Evolutionary conservation across 2,329 filamentous ascomycete species (phyloP), one percentile per base, ranked within the genome.

Genomic region (Penicillium frequentans): DNA sequence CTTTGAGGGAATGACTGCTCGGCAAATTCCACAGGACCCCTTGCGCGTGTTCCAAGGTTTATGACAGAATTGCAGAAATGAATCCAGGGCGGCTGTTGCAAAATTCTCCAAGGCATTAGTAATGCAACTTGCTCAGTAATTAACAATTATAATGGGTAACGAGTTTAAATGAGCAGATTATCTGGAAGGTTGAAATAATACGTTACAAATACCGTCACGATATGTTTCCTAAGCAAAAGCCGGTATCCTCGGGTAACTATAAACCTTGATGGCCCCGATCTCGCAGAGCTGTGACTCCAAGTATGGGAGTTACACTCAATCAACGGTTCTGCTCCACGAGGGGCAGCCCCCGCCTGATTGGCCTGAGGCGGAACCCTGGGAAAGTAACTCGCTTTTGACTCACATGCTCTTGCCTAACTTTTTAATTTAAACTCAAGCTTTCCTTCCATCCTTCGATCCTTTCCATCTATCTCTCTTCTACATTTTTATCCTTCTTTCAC

Each of bases 171-270:
- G 31, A 14, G 31, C 31, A 16, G 5, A 33, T 33, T 33, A 33
- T 16, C 14, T 16, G 31, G 13, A 14, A 11, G 10, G 31, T 11
- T 42, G 39, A 14, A 42, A 23, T 1, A 21, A 21, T 23, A 42
- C 10, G 11, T 23, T 2, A 42, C 5, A 7, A 23, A 23, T 42
- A 42, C 39, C 8, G 19, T 23, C 35, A 39, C 5, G 31, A 33
- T 7, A 19, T n/a, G 35, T 42, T 42, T 42, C 39, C 39, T 5
- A 3, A 3, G 39, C 19, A 21, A 21, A 42, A 39, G 44, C 23
- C 43, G 49, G 58, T 61, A 44, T 57, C 53, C 53, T 59, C 54
- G 50, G 51, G 55, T 63, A 60, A 60, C 47, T 54, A 33, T 21
- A 14, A 31, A 42, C 39, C 37, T 43, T 52, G 21, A 21, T 26